Percentiles rank a stretch among this genome's conserved stretches.
These are phyloP conservation scores for Mallotus nudiflorus DNA, from an alignment of 345 rosid genomes.

Conservation along the genomic window DNA sequence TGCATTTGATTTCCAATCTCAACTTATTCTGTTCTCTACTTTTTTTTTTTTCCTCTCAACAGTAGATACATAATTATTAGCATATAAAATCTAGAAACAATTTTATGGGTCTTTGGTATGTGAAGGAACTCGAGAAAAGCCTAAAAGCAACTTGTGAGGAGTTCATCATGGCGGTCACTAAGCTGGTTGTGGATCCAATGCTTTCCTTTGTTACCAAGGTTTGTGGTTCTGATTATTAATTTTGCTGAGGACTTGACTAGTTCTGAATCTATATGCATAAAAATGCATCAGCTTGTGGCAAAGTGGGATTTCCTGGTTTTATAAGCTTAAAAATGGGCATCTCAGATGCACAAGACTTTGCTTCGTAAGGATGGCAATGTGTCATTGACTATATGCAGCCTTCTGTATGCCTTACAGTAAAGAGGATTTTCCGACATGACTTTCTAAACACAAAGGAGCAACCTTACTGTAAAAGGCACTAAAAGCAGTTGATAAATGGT, in stretches of 20 bases:
- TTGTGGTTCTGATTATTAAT: conserved; percentile 18
- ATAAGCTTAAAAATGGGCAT: too few relatives aligned
- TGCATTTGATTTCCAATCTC: neutral
- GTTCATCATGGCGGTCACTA: conserved; percentile 95
- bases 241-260: neutral
- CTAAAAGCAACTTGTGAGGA: conserved; percentile 96
- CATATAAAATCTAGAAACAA: neutral
- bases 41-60: too few relatives aligned
- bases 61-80: too few relatives aligned
- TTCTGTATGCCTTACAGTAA: too few relatives aligned
- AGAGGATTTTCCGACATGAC: too few relatives aligned
- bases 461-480: too few relatives aligned
- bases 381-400: too few relatives aligned
- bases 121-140: conserved; percentile 94
- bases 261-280: conserved; percentile 5
- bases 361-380: too few relatives aligned
- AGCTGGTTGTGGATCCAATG: conserved; percentile 96
- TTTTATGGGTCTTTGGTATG: neutral
- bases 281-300: conserved; percentile 1
- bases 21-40: neutral
- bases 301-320: neutral
- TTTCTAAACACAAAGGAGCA: too few relatives aligned
- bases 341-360: too few relatives aligned
- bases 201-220: conserved; percentile 99
- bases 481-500: conserved; percentile 1